Percentiles rank a stretch among this genome's conserved stretches.
These are phyloP conservation scores for Lactarius quietus DNA, from an alignment of 768 basidiomycete genomes.

Conservation along the genomic window DNA sequence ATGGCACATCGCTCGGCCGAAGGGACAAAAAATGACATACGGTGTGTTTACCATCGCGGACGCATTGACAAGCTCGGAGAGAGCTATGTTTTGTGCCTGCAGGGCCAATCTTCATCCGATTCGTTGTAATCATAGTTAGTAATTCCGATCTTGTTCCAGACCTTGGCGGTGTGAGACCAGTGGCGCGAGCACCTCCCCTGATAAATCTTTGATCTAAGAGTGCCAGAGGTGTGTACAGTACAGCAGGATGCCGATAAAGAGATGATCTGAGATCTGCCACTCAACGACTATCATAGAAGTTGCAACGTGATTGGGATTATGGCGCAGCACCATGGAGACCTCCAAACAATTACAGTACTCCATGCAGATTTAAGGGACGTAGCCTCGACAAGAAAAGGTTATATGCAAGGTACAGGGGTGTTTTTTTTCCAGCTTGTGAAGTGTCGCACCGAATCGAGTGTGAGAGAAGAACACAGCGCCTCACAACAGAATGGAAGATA, in stretches of 20 bases:
- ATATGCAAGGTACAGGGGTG: not conserved
- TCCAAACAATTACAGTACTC: not conserved
- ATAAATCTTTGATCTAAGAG: too few species aligned
- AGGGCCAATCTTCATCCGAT: not conserved
- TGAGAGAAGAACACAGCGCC: not conserved
- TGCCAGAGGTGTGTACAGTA: too few species aligned
- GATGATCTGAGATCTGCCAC: not conserved
- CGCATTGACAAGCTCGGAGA: not conserved
- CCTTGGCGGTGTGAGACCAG: not conserved
- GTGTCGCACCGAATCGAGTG: not conserved
- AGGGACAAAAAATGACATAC: not conserved
- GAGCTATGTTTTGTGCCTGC: not conserved
- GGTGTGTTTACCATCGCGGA: not conserved
- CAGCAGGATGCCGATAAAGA: not conserved
- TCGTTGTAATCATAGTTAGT: not conserved
- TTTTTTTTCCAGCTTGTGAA: not conserved
- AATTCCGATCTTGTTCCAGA: not conserved
- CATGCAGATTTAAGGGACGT: not conserved
- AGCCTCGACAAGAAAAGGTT: not conserved
- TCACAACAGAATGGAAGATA: not conserved
- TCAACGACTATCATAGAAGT: not conserved
- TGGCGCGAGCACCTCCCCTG: not conserved
- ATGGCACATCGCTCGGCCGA: not conserved
- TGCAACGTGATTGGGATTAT: not conserved
- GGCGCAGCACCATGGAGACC: slow-evolving; percentile 1